Base-by-base conservation (phyloP, 352 stramenopile genomes). In the Halophytophthora batemanensis region DNA sequence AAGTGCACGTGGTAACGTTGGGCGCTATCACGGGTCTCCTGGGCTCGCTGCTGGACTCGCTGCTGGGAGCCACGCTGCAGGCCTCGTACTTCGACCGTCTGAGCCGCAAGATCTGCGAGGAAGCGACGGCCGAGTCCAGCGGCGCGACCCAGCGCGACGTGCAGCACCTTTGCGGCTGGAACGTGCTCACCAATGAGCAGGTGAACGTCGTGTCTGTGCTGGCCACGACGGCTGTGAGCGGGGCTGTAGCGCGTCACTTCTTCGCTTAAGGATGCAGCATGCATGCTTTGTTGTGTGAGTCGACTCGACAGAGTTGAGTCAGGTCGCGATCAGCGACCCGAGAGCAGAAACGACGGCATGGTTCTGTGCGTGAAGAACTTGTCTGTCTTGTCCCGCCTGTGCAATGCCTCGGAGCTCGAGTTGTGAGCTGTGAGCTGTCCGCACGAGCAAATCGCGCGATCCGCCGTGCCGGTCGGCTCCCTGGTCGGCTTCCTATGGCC, bases 61-160 rank as follows among this genome's bases (percentile, higher is more conserved):
- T 95, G 10, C 67, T 96, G 0, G 87, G 87, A 14, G 87, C 82
- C 8, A 93, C 82, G 31, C 47, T 96, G 45, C 87, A 96, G 56
- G 55, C 61, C 34, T 93, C 81, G 35, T 86, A 73, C 56, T 95
- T 80, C 44, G 71, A 90, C 54, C 40, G 48, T 8, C 56, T 62
- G 31, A 76, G 65, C 15, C 67, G 76, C 31, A 75, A 74, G 47
- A 84, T 94, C 56, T 87, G 83, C 66, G 53, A 69, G 25, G 66
- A 80, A 44, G 36, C 40, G 18, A 17, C 34, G 33, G 14, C 33
- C 3, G 31, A 61, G 12, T 34, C 39, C n/a, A n/a, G n/a, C n/a
- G n/a, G n/a, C n/a, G n/a, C n/a, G n/a, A n/a, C n/a, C n/a, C n/a
- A n/a, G n/a, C n/a, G n/a, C n/a, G 36, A 62, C 31, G 46, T 64